Base-by-base conservation (phyloP, 805 yeast genomes). In the Sugiyamaella floridensis region DNA sequence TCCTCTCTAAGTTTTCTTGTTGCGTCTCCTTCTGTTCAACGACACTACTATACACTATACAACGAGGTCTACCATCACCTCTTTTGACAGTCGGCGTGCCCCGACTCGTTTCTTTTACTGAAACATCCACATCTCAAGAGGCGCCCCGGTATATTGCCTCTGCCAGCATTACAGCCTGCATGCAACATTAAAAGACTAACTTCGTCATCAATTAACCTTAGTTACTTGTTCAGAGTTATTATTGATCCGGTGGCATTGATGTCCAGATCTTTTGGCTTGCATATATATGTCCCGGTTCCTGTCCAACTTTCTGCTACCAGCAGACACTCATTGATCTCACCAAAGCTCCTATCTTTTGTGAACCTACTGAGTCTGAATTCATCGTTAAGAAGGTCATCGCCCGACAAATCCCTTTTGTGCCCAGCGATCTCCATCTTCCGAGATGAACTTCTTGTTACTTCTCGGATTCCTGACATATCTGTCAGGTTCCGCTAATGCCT, bases 401-500 rank as follows among this genome's bases (percentile, higher is more conserved):
- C 12, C 43, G 2, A 41, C 43, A 19, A 44, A 19, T 28, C 16
- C 8, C 18, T 44, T 22, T 22, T 22, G 26, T 22, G 26, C 6
- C 26, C 26, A 22, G 37, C 37, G 18, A 40, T 32, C 6, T 12
- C 20, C 26, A 45, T 45, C 40, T 26, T 14, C 48, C 48, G 41
- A 41, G 48, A 49, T 49, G 52, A 43, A 43, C 18, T 14, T 43
- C 16, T 10, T 43, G 15, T 49, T 44, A 26, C 49, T 56, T 43
- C 47, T 56, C 28, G 59, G 59, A 16, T 44, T 49, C 18, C 48
- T 56, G 43, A 34, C 48, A 32, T 37, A 52, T 19, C n/a, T 53
- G 26, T 32, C 49, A 47, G 52, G 45, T 15, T 43, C 57, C 40
- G 43, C 52, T 14, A 58, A 67, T 15, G 57, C 62, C 54, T 65